Evolutionary conservation across 164 flowering plant species (phyloP).

Genomic region (Piper betle): DNA sequence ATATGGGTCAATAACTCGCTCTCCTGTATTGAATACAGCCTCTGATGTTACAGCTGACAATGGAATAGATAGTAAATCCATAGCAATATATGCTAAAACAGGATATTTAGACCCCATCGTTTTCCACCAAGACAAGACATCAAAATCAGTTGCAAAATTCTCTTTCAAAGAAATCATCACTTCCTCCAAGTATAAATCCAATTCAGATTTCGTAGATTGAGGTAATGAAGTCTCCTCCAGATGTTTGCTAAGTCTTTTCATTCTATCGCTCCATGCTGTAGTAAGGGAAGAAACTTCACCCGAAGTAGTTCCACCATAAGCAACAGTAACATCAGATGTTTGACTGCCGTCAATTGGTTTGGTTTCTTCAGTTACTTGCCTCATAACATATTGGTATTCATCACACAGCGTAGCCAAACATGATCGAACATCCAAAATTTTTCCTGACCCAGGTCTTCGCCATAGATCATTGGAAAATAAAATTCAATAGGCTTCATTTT

Average conservation of each 20-base stretch:
- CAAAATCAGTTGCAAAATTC: conserved; percentile 28
- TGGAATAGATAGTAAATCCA: conserved; percentile 6
- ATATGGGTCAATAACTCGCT: conserved; percentile 4
- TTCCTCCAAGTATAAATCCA: conserved; percentile 8
- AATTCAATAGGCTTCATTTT: conserved; percentile 7
- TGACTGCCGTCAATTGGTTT: neutral
- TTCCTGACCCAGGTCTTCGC: neutral
- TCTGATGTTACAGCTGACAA: conserved; percentile 5
- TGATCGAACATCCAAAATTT: neutral
- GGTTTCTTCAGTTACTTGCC: neutral
- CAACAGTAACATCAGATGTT: neutral
- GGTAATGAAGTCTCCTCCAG: neutral
- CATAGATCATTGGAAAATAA: conserved; percentile 7
- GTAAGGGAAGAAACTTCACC: neutral
- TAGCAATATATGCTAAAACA: neutral
- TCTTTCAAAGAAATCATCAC: conserved; percentile 1
- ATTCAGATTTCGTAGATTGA: conserved; percentile 6
- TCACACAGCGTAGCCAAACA: conserved; percentile 3
- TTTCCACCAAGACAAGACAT: conserved; percentile 87
- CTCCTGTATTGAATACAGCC: conserved; percentile 2
- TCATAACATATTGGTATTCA: conserved; percentile 2
- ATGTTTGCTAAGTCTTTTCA: conserved; percentile 1
- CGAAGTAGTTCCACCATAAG: neutral
- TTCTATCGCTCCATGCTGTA: neutral
- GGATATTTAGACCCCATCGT: conserved; percentile 62